Evolutionary conservation across 2,329 filamentous ascomycete genomes (phyloP).

Genomic region (Westerdykella sp.): DNA sequence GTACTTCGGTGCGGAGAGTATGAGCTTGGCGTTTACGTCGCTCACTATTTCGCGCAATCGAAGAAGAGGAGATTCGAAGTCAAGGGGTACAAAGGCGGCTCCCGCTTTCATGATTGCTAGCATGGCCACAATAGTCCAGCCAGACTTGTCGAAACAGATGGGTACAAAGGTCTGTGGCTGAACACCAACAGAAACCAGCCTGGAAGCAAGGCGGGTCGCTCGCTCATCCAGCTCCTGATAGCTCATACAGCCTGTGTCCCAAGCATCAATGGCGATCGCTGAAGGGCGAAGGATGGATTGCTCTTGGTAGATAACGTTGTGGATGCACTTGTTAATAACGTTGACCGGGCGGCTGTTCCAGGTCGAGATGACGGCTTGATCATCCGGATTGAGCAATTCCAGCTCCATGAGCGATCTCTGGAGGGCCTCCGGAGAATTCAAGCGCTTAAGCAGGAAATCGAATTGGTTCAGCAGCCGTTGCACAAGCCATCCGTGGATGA

Average conservation of each 20-base stretch:
- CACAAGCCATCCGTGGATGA: slow-evolving; percentile 25
- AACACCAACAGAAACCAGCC: slow-evolving; percentile 19
- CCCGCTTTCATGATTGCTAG: slow-evolving; percentile 34
- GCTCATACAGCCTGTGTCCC: slow-evolving; percentile 22
- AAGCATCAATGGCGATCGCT: slow-evolving; percentile 22
- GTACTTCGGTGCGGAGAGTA: slow-evolving; percentile 23
- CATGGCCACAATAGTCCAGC: slow-evolving; percentile 31
- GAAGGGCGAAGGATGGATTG: slow-evolving; percentile 14
- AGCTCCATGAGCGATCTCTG: slow-evolving; percentile 13
- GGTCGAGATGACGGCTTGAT: slow-evolving; percentile 13
- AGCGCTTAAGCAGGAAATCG: slow-evolving; percentile 19
- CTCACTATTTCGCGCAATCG: slow-evolving; percentile 33
- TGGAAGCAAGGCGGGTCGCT: slow-evolving; percentile 20
- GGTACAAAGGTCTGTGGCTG: slow-evolving; percentile 24
- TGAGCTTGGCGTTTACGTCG: slow-evolving; percentile 24
- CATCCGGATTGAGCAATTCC: slow-evolving; percentile 16
- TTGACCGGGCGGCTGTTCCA: slow-evolving; percentile 25
- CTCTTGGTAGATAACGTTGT: slow-evolving; percentile 23
- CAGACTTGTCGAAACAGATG: slow-evolving; percentile 34
- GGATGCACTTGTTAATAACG: slow-evolving; percentile 23
- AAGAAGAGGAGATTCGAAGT: slow-evolving; percentile 32
- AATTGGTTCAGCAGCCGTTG: slow-evolving; percentile 25
- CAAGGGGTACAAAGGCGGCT: slow-evolving; percentile 33
- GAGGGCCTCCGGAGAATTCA: slow-evolving; percentile 14
- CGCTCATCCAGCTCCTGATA: slow-evolving; percentile 26